A percentile compares a stretch with the other conserved stretches of the same genome.
phyloP scores from a whole-genome alignment of 2,329 filamentous ascomycete species.

The Fusarium globosum region DNA sequence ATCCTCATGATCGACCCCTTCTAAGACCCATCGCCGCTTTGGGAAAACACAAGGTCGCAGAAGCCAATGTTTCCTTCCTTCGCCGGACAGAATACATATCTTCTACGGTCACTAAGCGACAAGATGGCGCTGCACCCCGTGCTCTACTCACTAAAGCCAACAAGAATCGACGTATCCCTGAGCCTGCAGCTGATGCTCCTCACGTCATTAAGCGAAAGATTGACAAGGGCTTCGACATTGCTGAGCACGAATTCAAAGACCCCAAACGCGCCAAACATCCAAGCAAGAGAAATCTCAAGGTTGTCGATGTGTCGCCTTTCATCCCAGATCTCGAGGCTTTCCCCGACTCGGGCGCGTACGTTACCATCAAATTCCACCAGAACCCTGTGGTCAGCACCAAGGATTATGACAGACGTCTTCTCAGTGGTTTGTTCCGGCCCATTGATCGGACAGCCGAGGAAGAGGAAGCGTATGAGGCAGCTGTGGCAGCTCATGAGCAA shows the following conservation, averaged over 20 bases:
- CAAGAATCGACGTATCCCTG: constrained; percentile 60
- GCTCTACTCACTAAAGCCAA: constrained; percentile 50
- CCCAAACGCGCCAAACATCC: constrained; percentile 67
- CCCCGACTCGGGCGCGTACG: constrained; percentile 75
- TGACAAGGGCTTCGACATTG: constrained; percentile 68
- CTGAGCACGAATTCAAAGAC: constrained; percentile 65
- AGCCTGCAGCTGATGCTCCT: constrained; percentile 69
- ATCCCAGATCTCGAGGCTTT: constrained; percentile 76
- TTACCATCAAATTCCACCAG: constrained; percentile 75
- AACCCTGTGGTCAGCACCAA: constrained; percentile 67
- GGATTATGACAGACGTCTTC: constrained; percentile 70
- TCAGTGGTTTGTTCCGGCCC: constrained; percentile 70
- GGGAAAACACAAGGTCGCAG: constrained; percentile 82
- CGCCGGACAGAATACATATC: constrained; percentile 97
- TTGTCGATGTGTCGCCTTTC: constrained; percentile 70
- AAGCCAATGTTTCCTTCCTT: constrained; percentile 89
- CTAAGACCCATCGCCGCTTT: constrained; percentile 86
- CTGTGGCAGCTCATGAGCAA: constrained; percentile 64
- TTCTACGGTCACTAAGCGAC: constrained; percentile 64
- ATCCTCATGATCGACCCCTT: constrained; percentile 86
- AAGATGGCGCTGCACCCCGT: constrained; percentile 57
- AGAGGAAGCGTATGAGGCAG: constrained; percentile 61
- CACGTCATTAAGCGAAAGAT: constrained; percentile 77
- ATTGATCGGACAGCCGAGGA: constrained; percentile 66
- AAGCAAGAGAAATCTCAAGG: constrained; percentile 66